Evolutionary conservation across 2,329 filamentous ascomycete genomes (phyloP).

Genomic region (Colletotrichum cereale): DNA sequence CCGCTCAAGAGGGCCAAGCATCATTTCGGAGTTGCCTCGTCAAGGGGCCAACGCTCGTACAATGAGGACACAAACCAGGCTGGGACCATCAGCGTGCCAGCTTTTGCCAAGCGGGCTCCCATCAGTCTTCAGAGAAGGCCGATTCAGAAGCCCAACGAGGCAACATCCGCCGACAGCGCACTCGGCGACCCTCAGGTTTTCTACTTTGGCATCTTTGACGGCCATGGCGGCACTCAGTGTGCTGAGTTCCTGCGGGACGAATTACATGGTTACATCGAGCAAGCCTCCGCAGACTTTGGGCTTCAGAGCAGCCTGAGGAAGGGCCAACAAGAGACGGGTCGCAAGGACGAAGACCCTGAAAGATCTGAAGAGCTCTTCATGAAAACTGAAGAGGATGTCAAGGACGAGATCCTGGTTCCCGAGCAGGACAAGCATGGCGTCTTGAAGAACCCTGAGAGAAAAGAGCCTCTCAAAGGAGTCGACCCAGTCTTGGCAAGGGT

Average conservation of each 20-base stretch:
- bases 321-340: conserved; percentile 48
- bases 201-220: conserved; percentile 97
- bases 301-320: conserved; percentile 79
- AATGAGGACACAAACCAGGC: conserved; percentile 97
- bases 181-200: conserved; percentile 95
- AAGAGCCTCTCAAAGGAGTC: conserved; percentile 53
- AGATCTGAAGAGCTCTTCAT: conserved; percentile 57
- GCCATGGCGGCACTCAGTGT: conserved; percentile 91
- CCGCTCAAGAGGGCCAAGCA: conserved; percentile 94
- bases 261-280: conserved; percentile 90
- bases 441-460: conserved; percentile 53
- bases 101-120: conserved; percentile 88
- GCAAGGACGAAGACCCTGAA: conserved; percentile 49
- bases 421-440: conserved; percentile 48
- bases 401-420: conserved; percentile 52
- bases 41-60: conserved; percentile 84
- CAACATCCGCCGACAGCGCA: conserved; percentile 78
- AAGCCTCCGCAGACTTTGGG: conserved; percentile 81
- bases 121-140: conserved; percentile 65
- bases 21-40: conserved; percentile 86
- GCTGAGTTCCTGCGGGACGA: conserved; percentile 87
- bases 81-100: conserved; percentile 91
- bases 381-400: conserved; percentile 62
- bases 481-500: conserved; percentile 62
- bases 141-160: conserved; percentile 67